Percentiles rank a stretch among this genome's conserved stretches.
These are phyloP conservation scores for Beta macrorhiza DNA, from an alignment of 179 eudicot genomes.

Conservation along the genomic window DNA sequence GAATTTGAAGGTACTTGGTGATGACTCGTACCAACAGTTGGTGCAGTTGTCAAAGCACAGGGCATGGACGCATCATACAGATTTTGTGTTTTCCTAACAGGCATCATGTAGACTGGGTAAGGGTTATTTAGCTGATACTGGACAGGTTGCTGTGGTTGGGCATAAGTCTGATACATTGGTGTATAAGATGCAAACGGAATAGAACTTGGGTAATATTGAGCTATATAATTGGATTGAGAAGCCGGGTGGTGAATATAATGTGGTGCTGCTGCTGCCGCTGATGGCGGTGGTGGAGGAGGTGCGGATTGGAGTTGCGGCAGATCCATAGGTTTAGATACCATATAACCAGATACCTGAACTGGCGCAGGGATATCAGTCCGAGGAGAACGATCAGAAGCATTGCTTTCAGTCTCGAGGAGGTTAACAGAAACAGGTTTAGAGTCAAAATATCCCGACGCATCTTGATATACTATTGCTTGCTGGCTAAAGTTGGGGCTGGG, in stretches of 20 bases:
- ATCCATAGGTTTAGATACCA: conserved; percentile 42
- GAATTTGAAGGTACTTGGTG: conserved; percentile 32
- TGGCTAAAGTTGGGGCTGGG: conserved; percentile 43
- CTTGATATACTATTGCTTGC: conserved; percentile 35
- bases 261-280: conserved; percentile 25
- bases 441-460: conserved; percentile 26
- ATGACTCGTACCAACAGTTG: conserved; percentile 1
- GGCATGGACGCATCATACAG: conserved; percentile 5
- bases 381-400: conserved; percentile 40
- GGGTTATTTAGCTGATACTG: conserved; percentile 35
- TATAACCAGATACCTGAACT: conserved; percentile 42
- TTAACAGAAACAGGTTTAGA: conserved; percentile 31
- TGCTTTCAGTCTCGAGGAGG: conserved; percentile 38
- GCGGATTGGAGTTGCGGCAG: conserved; percentile 33
- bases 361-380: conserved; percentile 29
- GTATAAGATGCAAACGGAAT: conserved; percentile 50
- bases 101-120: conserved; percentile 23
- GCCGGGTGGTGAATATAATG: conserved; percentile 52
- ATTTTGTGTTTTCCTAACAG: conserved; percentile 11
- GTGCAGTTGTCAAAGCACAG: not conserved
- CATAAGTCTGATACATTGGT: conserved; percentile 48
- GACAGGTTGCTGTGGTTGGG: conserved; percentile 44
- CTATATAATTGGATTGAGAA: conserved; percentile 47
- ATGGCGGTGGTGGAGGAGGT: conserved; percentile 20
- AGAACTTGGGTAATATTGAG: conserved; percentile 50